Conservation (phyloP, 2,329 filamentous ascomycete genomes). For the Macrophomina tecta region DNA sequence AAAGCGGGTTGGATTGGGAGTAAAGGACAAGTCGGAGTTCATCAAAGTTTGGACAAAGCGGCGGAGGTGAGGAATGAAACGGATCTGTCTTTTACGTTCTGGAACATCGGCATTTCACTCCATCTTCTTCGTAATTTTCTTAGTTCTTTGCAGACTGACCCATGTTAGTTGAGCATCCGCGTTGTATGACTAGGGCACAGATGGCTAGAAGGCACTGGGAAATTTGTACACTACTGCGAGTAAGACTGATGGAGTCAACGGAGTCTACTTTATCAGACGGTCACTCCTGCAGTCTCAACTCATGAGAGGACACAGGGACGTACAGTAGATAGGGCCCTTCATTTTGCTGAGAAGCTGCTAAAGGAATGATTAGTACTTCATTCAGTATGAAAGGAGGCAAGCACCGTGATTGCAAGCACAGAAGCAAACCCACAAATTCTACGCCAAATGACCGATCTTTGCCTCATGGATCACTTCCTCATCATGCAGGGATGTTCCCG, state of each 20-base stretch:
- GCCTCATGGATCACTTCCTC: no score
- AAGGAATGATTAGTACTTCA: no score
- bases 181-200: constrained; percentile 9
- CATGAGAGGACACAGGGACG: no score
- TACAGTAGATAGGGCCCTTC: no score
- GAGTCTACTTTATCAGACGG: background rate
- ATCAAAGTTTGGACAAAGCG: constrained; percentile 70
- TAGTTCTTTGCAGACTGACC: background rate
- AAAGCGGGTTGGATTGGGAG: constrained; percentile 83
- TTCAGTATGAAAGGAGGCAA: no score
- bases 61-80: constrained; percentile 34
- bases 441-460: no score
- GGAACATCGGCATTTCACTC: background rate
- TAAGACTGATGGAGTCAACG: background rate
- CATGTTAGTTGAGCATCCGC: background rate
- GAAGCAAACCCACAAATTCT: no score
- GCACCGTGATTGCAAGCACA: no score
- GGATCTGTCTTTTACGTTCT: background rate
- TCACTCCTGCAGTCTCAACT: background rate
- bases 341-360: no score
- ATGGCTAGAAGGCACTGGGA: constrained; percentile 3
- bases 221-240: background rate
- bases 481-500: no score
- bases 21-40: constrained; percentile 84
- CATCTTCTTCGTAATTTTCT: background rate